Evolutionary conservation across 2,329 filamentous ascomycete genomes (phyloP), one percentile per base, ranked within the genome.

Genomic region (Stagonosporopsis tanaceti): DNA sequence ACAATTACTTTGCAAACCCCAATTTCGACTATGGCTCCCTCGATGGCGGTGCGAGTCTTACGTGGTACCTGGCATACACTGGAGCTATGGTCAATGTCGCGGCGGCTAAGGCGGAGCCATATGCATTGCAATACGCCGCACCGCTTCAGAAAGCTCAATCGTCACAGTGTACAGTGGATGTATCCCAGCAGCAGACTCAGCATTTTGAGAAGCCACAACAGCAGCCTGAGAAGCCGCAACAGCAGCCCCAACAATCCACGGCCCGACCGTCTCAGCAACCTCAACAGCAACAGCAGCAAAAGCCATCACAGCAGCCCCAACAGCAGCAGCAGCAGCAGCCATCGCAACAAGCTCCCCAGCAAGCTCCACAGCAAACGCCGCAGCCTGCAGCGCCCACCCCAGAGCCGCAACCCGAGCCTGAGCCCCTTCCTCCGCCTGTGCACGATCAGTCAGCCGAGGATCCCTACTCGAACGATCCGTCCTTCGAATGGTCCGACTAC

Each of bases 1-100:
- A 87, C 82, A 75, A 85, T 1, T 96, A 93, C 77, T 97, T 99
- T 74, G 83, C 83, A 0, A 79, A 84, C 61, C 72, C 79, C 1
- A 79, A 82, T 30, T 97, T 97, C 70, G 82, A 92, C 67, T 79
- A 82, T 24, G 79, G 77, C 30, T 89, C 85, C 82, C 75, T 96
- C 30, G 92, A 98, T 77, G 92, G 92, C 1, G 95, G 95, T 5
- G 93, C 92, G 11, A 77, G 75, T 64, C 65, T 67, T 0, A 77
- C 75, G 27, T 77, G 75, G 72, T 77, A 77, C 60, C 51, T 77
- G 28, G 74, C 75, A 8, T 77, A 71, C 51, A 54, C 73, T 20
- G 75, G 74, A 20, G 69, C 70, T 3, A 59, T 77, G 62, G 27
- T 70, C 53, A 56, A 58, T 38, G 46, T 53, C 2, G 32, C 25